Evolutionary conservation across 345 rosid genomes (phyloP).

Genomic region (Carallia brachiata): DNA sequence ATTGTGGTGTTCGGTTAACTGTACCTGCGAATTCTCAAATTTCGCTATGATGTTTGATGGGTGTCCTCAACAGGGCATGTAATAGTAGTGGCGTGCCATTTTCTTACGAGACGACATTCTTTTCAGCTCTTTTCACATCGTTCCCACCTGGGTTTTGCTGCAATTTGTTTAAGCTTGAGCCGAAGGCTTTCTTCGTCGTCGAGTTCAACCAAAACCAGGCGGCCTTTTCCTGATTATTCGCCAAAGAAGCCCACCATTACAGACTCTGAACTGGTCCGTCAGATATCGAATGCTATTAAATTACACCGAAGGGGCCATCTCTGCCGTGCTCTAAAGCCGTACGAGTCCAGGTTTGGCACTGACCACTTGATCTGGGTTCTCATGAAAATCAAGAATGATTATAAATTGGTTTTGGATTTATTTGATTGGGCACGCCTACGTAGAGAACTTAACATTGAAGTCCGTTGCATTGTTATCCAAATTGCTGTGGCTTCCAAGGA

Average conservation of each 20-base stretch:
- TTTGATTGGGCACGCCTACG: constrained; percentile 74
- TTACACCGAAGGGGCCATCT: constrained; percentile 64
- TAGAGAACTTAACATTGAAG: constrained; percentile 68
- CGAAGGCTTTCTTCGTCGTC: constrained; percentile 13
- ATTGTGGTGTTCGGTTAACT: no score
- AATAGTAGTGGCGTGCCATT: constrained; percentile 47
- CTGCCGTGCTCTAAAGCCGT: constrained; percentile 55
- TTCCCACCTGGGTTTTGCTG: constrained; percentile 16
- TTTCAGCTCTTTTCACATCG: constrained; percentile 28
- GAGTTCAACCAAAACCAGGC: constrained; percentile 47
- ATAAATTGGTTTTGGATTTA: constrained; percentile 69
- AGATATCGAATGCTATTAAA: constrained; percentile 67
- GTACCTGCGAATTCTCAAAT: no score
- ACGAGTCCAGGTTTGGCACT: constrained; percentile 63
- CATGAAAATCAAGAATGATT: constrained; percentile 72
- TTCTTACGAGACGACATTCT: constrained; percentile 32
- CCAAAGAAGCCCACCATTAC: constrained; percentile 69
- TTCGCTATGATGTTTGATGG: constrained; percentile 32
- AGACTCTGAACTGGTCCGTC: constrained; percentile 73
- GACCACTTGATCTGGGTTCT: constrained; percentile 92
- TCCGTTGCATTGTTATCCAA: constrained; percentile 72
- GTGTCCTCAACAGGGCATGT: constrained; percentile 43
- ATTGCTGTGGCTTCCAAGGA: constrained; percentile 72
- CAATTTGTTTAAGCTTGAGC: background rate
- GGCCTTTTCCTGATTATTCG: constrained; percentile 89